phyloP scores from a whole-genome alignment of 1,284 basidiomycete genomes.

The Cryptococcus hybrid region DNA sequence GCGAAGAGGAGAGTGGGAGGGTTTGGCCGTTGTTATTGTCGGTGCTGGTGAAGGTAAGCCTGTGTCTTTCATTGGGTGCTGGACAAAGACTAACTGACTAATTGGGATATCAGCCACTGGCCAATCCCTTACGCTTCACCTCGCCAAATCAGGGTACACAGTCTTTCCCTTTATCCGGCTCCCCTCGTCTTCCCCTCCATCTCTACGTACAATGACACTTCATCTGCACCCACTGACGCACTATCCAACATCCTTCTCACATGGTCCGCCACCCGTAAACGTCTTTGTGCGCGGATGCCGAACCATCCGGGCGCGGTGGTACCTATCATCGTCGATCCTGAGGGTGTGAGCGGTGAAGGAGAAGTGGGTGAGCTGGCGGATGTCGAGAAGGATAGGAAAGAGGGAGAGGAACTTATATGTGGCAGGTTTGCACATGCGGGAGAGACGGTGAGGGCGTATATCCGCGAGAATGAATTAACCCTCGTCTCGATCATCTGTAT shows the following conservation, averaged over 20 bases:
- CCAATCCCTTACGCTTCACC: slow-evolving; percentile 37
- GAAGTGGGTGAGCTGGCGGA: neutral
- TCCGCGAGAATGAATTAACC: slow-evolving; percentile 30
- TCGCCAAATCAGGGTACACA: slow-evolving; percentile 44
- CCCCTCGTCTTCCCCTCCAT: slow-evolving; percentile 10
- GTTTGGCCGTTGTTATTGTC: slow-evolving; percentile 37
- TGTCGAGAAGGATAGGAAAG: neutral
- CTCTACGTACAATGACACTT: neutral
- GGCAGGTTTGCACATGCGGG: slow-evolving; percentile 37
- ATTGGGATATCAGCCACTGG: slow-evolving; percentile 27
- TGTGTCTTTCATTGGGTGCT: neutral
- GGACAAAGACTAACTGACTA: neutral
- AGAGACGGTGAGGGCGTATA: slow-evolving; percentile 43
- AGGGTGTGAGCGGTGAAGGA: slow-evolving; percentile 3
- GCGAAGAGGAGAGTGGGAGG: slow-evolving; percentile 23
- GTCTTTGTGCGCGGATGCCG: slow-evolving; percentile 26
- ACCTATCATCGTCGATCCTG: slow-evolving; percentile 42
- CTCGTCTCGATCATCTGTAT: slow-evolving; percentile 38
- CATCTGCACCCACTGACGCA: slow-evolving; percentile 26
- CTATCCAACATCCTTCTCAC: slow-evolving; percentile 35
- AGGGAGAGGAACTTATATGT: slow-evolving; percentile 4
- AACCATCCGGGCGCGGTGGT: slow-evolving; percentile 38
- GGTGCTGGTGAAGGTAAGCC: slow-evolving; percentile 37
- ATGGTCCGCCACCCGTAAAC: slow-evolving; percentile 41
- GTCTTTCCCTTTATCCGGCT: slow-evolving; percentile 43